These are phyloP conservation scores for Rhodomyrtus psidioides DNA, from an alignment of 441 rosid species.

Conservation along the genomic window DNA sequence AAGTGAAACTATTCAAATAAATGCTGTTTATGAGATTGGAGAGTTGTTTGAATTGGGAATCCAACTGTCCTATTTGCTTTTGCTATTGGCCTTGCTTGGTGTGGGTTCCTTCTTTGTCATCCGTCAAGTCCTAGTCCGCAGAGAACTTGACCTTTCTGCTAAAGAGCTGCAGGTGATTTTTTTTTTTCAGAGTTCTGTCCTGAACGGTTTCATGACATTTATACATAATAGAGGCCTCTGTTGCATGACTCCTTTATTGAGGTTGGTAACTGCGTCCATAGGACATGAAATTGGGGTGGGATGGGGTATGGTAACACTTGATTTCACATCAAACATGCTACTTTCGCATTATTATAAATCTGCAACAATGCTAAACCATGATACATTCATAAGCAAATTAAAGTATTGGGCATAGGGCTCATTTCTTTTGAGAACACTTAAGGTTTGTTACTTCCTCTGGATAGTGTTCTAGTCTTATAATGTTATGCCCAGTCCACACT, in stretches of 20 bases:
- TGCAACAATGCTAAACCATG: not conserved
- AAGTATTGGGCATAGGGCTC: not conserved
- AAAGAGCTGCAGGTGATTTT: slow-evolving; percentile 77
- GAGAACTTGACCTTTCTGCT: slow-evolving; percentile 98
- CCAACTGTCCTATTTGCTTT: slow-evolving; percentile 80
- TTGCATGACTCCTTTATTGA: not conserved
- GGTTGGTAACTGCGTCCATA: not conserved
- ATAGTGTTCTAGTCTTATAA: not conserved
- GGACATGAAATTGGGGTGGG: not conserved
- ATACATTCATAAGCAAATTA: not conserved
- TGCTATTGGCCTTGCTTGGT: slow-evolving; percentile 76
- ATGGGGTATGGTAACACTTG: not conserved
- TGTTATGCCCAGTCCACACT: not conserved
- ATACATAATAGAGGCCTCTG: not conserved
- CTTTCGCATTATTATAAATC: not conserved
- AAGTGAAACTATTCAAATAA: slow-evolving; percentile 24
- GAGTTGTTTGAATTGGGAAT: slow-evolving; percentile 87
- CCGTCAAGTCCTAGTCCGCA: slow-evolving; percentile 91
- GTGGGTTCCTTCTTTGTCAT: slow-evolving; percentile 87
- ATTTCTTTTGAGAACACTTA: not conserved
- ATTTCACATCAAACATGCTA: not conserved
- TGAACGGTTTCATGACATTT: not conserved
- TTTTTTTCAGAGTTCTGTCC: not conserved
- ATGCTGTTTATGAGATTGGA: slow-evolving; percentile 59
- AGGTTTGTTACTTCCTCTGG: not conserved